phyloP scores from a whole-genome alignment of 306 rosid species.

The Gynostemma pentaphyllum region DNA sequence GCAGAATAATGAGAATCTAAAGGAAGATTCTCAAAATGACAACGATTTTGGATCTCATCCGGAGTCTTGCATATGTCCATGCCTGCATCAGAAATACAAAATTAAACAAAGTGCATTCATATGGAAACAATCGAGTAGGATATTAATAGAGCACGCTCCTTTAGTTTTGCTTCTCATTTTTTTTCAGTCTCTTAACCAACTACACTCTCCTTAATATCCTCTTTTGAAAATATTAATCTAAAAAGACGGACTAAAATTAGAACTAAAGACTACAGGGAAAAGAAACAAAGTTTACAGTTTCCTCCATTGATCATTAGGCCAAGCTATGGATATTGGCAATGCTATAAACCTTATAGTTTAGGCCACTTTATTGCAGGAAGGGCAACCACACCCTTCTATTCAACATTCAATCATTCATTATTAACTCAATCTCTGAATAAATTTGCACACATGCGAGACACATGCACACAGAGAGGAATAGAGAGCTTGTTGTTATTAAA shows the following conservation, averaged over 20 bases:
- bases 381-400: not conserved
- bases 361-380: not conserved
- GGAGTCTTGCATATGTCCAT: constrained; percentile 21
- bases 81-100: constrained; percentile 18
- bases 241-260: not conserved
- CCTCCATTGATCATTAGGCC: not conserved
- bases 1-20: constrained; percentile 21
- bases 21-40: constrained; percentile 18
- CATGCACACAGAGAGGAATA: not conserved
- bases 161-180: not conserved
- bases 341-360: not conserved
- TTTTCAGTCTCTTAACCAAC: no score
- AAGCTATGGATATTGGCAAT: not conserved
- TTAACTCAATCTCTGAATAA: not conserved
- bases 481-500: not conserved
- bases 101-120: not conserved
- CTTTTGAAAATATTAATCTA: no score
- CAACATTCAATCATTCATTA: no score
- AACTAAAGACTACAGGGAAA: not conserved
- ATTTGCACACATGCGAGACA: no score
- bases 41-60: constrained; percentile 33
- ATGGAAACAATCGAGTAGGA: not conserved
- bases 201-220: no score
- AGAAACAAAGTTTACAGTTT: not conserved
- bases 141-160: not conserved